These are phyloP conservation scores for Nematodospora valgi DNA, from an alignment of 805 yeast genomes.

Conservation along the genomic window DNA sequence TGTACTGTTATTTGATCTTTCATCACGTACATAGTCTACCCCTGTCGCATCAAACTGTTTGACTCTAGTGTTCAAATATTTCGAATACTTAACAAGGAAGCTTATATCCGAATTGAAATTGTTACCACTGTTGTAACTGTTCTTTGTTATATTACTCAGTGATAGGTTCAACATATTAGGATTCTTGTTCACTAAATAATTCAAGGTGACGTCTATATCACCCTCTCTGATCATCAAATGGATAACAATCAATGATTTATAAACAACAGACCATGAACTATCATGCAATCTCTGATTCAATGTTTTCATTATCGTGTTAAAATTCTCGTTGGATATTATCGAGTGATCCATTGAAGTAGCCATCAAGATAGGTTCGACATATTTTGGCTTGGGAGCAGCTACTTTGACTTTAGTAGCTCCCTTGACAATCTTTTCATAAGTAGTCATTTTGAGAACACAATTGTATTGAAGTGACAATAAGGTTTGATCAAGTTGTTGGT, in stretches of 20 bases:
- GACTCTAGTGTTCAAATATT: constrained; percentile 66
- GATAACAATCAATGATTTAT: constrained; percentile 76
- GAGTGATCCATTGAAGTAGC: constrained; percentile 53
- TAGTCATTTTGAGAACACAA: no score
- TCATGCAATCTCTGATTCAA: constrained; percentile 64
- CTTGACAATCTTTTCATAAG: constrained; percentile 73
- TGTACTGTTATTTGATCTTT: constrained; percentile 44
- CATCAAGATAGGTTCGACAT: constrained; percentile 87
- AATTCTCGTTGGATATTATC: constrained; percentile 42
- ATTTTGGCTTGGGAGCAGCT: constrained; percentile 98
- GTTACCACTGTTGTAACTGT: constrained; percentile 13
- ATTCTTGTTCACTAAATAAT: constrained; percentile 48
- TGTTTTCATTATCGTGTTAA: constrained; percentile 65
- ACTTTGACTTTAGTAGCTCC: constrained; percentile 52
- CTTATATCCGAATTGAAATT: constrained; percentile 46
- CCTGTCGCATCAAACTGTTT: constrained; percentile 62
- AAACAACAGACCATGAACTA: constrained; percentile 87
- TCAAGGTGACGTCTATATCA: constrained; percentile 67
- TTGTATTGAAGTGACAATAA: no score
- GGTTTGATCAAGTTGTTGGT: no score
- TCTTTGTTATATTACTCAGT: constrained; percentile 35
- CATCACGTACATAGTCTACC: constrained; percentile 78
- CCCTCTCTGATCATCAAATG: constrained; percentile 96
- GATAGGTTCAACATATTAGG: constrained; percentile 49
- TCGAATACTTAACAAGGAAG: constrained; percentile 61